Base-by-base conservation (phyloP, 331 rosid species). In the Quercus lobata region DNA sequence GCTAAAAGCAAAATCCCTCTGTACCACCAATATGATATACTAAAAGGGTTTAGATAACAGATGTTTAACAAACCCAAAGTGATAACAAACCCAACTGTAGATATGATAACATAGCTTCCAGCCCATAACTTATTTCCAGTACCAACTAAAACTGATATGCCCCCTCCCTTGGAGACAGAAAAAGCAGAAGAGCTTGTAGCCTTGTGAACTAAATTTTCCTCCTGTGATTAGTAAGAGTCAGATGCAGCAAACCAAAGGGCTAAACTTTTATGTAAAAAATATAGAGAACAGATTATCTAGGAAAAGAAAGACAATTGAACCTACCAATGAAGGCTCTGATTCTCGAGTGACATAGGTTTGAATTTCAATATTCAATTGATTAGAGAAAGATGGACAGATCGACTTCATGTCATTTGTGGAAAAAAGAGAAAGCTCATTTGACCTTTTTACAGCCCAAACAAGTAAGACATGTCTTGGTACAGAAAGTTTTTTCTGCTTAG, bases 41-140 rank as follows among this genome's bases (percentile, higher is more conserved):
- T 27, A 57, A 30, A 90, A 56, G 96, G 97, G 19, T 83, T 89
- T 73, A 95, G 83, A 85, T 95, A 93, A 81, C 57, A 89, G 55
- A 78, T 37, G 37, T 95, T 77, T 82, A 91, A 81, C 79, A 92
- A 82, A 27, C 69, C 65, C 78, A 90, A 11, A 16, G 88, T 73
- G 80, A 90, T 52, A 66, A 95, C 83, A 63, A 95, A 83, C 17
- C 97, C 98, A 18, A 82, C 7, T 19, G 84, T 89, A 24, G 98
- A 92, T 66, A 89, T 79, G 58, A 92, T 85, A 52, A 92, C 73
- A 72, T 92, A 94, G 10, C 93, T 83, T 75, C 97, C 99, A 3
- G 92, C 90, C 96, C 99, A 95, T 73, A 84, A 68, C 53, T 80
- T 90, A 88, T 94, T 61, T 68, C 98, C 97, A n/a, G 97, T 91